Conservation (phyloP, 1,284 basidiomycete species). For the Peniophora sp. region DNA sequence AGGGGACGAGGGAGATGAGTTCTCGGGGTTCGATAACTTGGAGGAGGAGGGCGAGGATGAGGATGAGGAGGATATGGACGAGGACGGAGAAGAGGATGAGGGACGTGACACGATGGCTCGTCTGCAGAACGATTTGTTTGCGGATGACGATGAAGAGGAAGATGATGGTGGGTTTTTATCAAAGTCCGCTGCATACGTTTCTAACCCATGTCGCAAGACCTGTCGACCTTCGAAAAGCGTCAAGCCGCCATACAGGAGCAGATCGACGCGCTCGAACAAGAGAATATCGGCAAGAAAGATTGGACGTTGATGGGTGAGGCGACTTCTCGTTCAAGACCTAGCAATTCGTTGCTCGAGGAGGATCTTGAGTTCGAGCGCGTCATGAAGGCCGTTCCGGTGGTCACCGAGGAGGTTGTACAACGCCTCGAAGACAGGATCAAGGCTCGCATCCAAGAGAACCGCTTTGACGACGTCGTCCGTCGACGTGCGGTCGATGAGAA, state of each 20-base stretch:
- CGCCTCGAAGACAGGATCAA: conserved; percentile 91
- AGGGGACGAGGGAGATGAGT: conserved; percentile 17
- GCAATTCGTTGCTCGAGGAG: conserved; percentile 89
- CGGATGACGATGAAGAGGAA: conserved; percentile 43
- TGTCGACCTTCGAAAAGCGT: conserved; percentile 60
- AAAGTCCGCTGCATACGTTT: conserved; percentile 4
- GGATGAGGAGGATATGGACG: conserved; percentile 15
- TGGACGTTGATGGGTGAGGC: conserved; percentile 96
- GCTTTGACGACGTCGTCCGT: conserved; percentile 90
- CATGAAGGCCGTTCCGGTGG: conserved; percentile 80
- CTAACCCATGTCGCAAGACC: conserved; percentile 16
- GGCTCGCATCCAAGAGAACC: conserved; percentile 77
- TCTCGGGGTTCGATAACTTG: conserved; percentile 5
- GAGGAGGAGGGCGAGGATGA: conserved; percentile 20
- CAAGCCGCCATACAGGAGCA: conserved; percentile 53
- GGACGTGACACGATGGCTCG: conserved; percentile 44
- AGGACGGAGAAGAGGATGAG: conserved; percentile 14
- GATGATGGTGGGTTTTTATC: conserved; percentile 25
- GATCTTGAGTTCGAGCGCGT: conserved; percentile 93
- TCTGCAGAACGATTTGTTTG: conserved; percentile 62
- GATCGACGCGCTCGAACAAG: conserved; percentile 62
- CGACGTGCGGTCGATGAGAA: conserved; percentile 73
- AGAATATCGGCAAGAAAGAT: conserved; percentile 67
- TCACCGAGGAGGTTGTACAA: conserved; percentile 85
- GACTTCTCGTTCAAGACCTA: conserved; percentile 72